A percentile compares a stretch with the other conserved stretches of the same genome.
Conservation (phyloP, 148 eudicot species). For the Rhododendron griersonianum region DNA sequence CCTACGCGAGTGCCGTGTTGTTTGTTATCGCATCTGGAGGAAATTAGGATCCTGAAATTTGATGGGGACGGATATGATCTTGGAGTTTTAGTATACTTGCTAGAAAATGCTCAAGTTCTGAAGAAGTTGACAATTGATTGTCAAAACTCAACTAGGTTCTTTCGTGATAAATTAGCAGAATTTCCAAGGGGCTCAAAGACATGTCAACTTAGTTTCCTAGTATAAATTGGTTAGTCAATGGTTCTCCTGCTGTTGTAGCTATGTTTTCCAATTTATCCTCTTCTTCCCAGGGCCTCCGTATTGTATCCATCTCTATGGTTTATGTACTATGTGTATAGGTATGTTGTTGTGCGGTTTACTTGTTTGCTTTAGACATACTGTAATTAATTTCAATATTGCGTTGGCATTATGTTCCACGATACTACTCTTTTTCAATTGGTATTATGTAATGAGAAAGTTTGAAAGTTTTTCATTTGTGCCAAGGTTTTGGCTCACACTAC, state of each 20-base stretch:
- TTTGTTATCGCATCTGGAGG: not conserved
- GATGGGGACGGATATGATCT: not conserved
- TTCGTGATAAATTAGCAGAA: not conserved
- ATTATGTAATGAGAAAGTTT: not conserved
- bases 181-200: conserved; percentile 1
- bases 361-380: not conserved
- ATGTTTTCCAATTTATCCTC: not conserved
- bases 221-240: not conserved
- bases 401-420: not conserved
- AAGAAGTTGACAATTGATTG: conserved; percentile 7
- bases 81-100: not conserved
- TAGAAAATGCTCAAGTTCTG: not conserved
- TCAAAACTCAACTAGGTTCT: not conserved
- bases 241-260: not conserved
- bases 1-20: not conserved
- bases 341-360: not conserved
- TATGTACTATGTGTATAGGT: not conserved
- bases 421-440: not conserved
- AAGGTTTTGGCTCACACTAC: not conserved
- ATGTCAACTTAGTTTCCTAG: not conserved
- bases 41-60: not conserved
- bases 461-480: not conserved
- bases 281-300: not conserved
- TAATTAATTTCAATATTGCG: not conserved
- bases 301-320: not conserved